phyloP scores from a whole-genome alignment of 345 rosid species.

The Sisymbrium irio region DNA sequence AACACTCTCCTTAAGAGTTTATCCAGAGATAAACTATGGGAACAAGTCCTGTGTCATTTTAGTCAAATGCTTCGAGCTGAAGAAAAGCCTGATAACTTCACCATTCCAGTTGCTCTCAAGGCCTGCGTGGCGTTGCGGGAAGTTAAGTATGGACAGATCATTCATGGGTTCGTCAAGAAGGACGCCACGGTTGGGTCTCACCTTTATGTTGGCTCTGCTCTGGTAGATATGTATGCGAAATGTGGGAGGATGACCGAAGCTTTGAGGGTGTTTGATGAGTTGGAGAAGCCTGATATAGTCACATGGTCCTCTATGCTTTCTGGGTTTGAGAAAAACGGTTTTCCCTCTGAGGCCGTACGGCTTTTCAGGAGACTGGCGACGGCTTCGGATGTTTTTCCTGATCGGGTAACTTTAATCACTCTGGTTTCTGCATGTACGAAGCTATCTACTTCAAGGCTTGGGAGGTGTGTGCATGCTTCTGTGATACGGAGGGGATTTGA shows the following conservation, averaged over 20 bases:
- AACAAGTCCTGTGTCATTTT: constrained; percentile 36
- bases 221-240: constrained; percentile 50
- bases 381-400: constrained; percentile 37
- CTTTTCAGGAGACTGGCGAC: constrained; percentile 42
- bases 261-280: constrained; percentile 42
- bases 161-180: constrained; percentile 46
- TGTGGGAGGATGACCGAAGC: constrained; percentile 45
- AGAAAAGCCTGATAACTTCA: constrained; percentile 47
- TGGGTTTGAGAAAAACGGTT: constrained; percentile 52
- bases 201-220: constrained; percentile 47
- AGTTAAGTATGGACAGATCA: constrained; percentile 39
- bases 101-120: constrained; percentile 44
- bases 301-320: constrained; percentile 62
- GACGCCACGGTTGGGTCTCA: constrained; percentile 35
- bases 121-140: constrained; percentile 46
- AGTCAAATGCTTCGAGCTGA: constrained; percentile 29
- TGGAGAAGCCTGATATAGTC: constrained; percentile 46
- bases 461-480: constrained; percentile 49
- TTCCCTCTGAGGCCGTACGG: constrained; percentile 38
- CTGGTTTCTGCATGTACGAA: constrained; percentile 55
- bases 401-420: constrained; percentile 44
- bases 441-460: constrained; percentile 41
- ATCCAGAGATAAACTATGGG: constrained; percentile 36
- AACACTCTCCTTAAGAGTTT: constrained; percentile 49
- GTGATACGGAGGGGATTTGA: constrained; percentile 42